Percentiles rank a stretch among this genome's conserved stretches.
Conservation (phyloP, 257 asterid species). For the Plectranthus barbatus region DNA sequence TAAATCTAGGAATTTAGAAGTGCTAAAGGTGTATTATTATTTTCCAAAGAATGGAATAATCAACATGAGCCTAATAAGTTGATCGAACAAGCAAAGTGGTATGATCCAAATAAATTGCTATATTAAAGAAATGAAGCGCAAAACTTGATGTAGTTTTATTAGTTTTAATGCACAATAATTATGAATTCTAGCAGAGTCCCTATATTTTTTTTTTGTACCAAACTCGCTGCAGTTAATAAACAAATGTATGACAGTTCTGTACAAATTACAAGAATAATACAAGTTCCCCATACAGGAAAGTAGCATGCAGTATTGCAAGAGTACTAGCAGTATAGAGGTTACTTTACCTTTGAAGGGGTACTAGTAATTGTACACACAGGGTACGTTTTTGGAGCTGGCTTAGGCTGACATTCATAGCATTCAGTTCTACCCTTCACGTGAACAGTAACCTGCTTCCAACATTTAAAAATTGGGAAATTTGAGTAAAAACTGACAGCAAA, state of each 20-base stretch:
- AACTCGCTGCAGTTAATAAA: background rate
- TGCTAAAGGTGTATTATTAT: background rate
- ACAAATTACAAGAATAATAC: background rate
- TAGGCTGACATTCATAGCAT: constrained; percentile 97
- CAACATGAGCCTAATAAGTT: background rate
- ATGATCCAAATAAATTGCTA: background rate
- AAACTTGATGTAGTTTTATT: background rate
- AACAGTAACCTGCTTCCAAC: constrained; percentile 72
- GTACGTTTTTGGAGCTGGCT: constrained; percentile 97
- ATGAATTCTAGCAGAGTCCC: background rate
- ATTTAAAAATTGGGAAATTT: constrained; percentile 6
- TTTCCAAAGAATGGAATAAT: background rate
- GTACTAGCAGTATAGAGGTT: background rate
- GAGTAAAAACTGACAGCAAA: constrained; percentile 6
- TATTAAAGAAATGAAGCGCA: background rate
- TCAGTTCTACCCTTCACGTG: constrained; percentile 89
- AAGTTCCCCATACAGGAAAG: background rate
- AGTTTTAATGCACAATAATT: background rate
- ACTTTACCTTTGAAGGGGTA: constrained; percentile 89
- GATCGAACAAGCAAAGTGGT: background rate
- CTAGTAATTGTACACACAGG: constrained; percentile 98
- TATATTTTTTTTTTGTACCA: background rate
- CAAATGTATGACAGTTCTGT: background rate
- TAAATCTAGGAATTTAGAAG: background rate
- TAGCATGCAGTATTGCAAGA: background rate